Evolutionary conservation across 1,284 basidiomycete genomes (phyloP).

Genomic region (Salmacisia buchloeana): DNA sequence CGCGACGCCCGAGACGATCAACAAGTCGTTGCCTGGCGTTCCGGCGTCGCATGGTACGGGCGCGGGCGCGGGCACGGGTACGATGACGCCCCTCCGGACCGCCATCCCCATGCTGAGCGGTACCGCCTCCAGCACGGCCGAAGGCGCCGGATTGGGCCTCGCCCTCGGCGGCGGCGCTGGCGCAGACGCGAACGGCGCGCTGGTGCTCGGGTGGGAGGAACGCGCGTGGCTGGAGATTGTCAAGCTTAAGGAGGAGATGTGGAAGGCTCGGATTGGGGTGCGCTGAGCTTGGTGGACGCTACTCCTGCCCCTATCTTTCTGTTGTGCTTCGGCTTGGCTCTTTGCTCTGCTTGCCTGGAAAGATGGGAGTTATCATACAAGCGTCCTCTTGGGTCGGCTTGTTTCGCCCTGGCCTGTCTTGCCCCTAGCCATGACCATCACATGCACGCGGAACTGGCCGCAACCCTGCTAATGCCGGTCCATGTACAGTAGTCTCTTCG

Average conservation of each 20-base stretch:
- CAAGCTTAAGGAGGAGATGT: conserved; percentile 39
- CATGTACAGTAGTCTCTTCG: too few species aligned
- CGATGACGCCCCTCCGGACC: not conserved
- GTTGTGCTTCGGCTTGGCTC: not conserved
- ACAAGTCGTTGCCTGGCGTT: too few species aligned
- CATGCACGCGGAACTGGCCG: too few species aligned
- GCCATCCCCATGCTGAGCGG: not conserved
- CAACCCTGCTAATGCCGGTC: too few species aligned
- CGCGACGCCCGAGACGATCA: too few species aligned
- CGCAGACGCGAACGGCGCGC: not conserved
- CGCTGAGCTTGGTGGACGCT: too few species aligned
- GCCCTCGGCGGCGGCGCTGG: conserved; percentile 13
- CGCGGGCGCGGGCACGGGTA: not conserved
- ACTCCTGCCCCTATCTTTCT: not conserved
- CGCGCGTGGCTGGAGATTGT: conserved; percentile 38
- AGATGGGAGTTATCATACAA: not conserved
- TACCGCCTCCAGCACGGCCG: not conserved
- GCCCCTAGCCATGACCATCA: too few species aligned
- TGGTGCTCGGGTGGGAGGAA: conserved; percentile 38
- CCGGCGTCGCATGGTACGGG: too few species aligned
- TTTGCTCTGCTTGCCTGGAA: not conserved
- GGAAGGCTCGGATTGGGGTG: conserved; percentile 25
- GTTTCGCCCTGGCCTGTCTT: too few species aligned
- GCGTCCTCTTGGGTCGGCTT: too few species aligned
- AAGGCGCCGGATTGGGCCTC: conserved; percentile 12